phyloP scores from a whole-genome alignment of 805 yeast species.

The Wickerhamiella cacticola region DNA sequence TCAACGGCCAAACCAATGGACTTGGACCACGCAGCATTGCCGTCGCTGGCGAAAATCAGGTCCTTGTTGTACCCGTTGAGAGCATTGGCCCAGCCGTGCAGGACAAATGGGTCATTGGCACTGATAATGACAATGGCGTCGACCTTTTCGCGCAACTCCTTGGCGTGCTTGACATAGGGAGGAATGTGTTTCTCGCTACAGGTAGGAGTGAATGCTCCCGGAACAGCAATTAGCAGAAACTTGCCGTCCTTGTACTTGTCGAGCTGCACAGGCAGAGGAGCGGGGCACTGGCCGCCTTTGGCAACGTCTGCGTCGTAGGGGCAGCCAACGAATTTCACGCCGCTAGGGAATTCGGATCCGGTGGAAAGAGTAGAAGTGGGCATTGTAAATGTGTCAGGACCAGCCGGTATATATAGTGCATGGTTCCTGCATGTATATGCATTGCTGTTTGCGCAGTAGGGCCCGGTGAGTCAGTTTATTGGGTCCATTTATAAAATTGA shows the following conservation, averaged over 20 bases:
- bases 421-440: not conserved
- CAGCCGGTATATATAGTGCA: not conserved
- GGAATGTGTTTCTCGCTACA: conserved; percentile 66
- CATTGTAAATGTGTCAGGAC: not conserved
- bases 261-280: conserved; percentile 29
- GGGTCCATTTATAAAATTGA: too few species aligned
- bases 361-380: not conserved
- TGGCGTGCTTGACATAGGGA: conserved; percentile 45
- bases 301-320: conserved; percentile 27
- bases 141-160: conserved; percentile 45
- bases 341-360: conserved; percentile 26
- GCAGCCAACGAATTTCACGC: conserved; percentile 27
- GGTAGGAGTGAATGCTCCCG: conserved; percentile 74
- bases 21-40: conserved; percentile 56
- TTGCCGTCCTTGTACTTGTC: conserved; percentile 39
- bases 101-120: conserved; percentile 80
- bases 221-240: conserved; percentile 47
- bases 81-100: conserved; percentile 60
- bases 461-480: not conserved
- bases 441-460: conserved; percentile 5
- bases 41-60: conserved; percentile 62
- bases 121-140: conserved; percentile 51
- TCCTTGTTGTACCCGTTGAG: conserved; percentile 24
- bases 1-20: conserved; percentile 59
- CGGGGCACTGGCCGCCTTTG: conserved; percentile 31